Percentiles rank a stretch among this genome's conserved stretches.
Conservation (phyloP, 768 basidiomycete species). For the Tulasnella sp. region DNA sequence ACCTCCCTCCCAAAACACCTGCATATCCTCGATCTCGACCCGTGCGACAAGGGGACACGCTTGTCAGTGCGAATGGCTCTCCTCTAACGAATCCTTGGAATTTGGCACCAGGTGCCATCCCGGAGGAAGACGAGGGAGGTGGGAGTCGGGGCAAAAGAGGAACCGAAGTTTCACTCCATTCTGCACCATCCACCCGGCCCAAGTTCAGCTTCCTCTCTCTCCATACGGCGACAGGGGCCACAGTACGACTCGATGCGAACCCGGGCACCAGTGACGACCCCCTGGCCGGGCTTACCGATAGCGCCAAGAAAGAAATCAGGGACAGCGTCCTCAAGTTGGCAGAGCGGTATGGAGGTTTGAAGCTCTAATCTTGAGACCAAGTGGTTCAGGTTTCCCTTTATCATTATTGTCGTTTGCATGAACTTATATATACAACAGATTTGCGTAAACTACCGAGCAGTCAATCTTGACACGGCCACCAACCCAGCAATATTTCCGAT, state of each 20-base stretch:
- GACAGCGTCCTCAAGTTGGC: slow-evolving; percentile 12
- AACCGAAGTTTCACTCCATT: background rate
- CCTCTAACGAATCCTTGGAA: slow-evolving; percentile 21
- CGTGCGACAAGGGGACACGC: slow-evolving; percentile 18
- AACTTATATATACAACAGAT: background rate
- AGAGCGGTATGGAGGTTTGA: slow-evolving; percentile 1
- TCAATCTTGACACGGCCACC: background rate
- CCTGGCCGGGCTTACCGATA: slow-evolving; percentile 10
- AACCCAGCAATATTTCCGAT: background rate
- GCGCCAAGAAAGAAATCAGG: slow-evolving; percentile 13
- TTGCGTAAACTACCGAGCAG: background rate
- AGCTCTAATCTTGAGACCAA: background rate
- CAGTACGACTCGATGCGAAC: slow-evolving; percentile 24
- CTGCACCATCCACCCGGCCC: background rate
- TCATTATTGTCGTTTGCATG: background rate
- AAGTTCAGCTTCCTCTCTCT: slow-evolving; percentile 15
- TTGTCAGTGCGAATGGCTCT: slow-evolving; percentile 24
- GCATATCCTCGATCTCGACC: slow-evolving; percentile 18
- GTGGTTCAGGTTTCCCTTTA: background rate
- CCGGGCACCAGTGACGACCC: slow-evolving; percentile 19
- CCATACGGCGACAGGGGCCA: slow-evolving; percentile 19
- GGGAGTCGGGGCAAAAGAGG: background rate
- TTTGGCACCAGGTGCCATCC: slow-evolving; percentile 8
- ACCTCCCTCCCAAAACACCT: slow-evolving; percentile 24
- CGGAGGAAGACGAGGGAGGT: background rate